Percentiles rank a stretch among this genome's conserved stretches.
Evolutionary conservation across 768 basidiomycete species (phyloP).

Genomic region (Boletus sensibilis): DNA sequence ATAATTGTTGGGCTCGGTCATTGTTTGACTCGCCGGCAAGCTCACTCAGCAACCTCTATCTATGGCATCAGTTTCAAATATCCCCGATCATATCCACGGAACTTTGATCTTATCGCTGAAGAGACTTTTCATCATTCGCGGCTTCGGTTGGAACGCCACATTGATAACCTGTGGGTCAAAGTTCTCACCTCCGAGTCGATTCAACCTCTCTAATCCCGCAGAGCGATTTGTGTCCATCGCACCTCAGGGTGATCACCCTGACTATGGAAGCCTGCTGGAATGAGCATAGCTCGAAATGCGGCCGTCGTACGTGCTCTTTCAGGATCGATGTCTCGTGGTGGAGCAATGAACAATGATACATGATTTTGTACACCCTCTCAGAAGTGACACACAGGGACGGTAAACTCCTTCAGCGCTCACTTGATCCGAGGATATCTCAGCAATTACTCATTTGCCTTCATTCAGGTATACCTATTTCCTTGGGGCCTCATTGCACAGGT

Average conservation of each 20-base stretch:
- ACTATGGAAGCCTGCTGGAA: constrained; percentile 13
- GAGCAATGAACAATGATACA: constrained; percentile 3
- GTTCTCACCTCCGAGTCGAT: neutral
- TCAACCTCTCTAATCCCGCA: constrained; percentile 14
- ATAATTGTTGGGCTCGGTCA: neutral
- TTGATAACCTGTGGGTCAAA: neutral
- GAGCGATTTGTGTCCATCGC: neutral
- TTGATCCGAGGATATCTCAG: constrained; percentile 14
- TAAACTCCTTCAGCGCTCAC: neutral
- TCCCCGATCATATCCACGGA: constrained; percentile 7
- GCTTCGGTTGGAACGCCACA: neutral
- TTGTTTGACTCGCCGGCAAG: neutral
- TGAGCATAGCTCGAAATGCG: neutral
- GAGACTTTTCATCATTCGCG: neutral
- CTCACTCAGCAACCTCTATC: constrained; percentile 5
- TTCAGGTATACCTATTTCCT: neutral
- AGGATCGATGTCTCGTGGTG: constrained; percentile 7
- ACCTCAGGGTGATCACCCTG: constrained; percentile 10
- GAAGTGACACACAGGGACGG: neutral
- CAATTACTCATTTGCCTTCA: neutral
- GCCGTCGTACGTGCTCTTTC: neutral
- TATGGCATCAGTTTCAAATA: constrained; percentile 10
- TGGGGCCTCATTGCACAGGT: neutral
- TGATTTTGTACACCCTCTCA: neutral
- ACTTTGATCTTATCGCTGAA: neutral